phyloP scores from a whole-genome alignment of 129 eudicot species.

The Helianthus annuus region HanXRQr2.0-SUNRISE NC_035442.2:160224445-160224944 shows the following conservation, averaged over 20 bases:
- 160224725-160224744: conserved; percentile 12
- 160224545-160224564: conserved; percentile 21
- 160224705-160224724: conserved; percentile 9
- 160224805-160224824: conserved; percentile 18
- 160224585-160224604: conserved; percentile 30
- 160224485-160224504: conserved; percentile 41
- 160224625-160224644: conserved; percentile 36
- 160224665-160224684: conserved; percentile 16
- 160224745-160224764: not conserved
- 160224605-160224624: conserved; percentile 28
- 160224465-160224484: conserved; percentile 23
- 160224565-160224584: conserved; percentile 26
- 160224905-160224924: conserved; percentile 1
- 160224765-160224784: conserved; percentile 8
- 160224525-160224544: conserved; percentile 5
- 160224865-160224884: conserved; percentile 3
- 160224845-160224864: conserved; percentile 8
- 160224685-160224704: conserved; percentile 27
- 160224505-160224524: conserved; percentile 24
- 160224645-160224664: conserved; percentile 34
- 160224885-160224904: not conserved
- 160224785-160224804: conserved; percentile 24
- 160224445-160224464: conserved; percentile 1
- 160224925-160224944: conserved; percentile 1
- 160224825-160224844: conserved; percentile 14